Percentiles rank a stretch among this genome's conserved stretches.
phyloP scores from a whole-genome alignment of 306 rosid species.

The Calophaca sinica region DNA sequence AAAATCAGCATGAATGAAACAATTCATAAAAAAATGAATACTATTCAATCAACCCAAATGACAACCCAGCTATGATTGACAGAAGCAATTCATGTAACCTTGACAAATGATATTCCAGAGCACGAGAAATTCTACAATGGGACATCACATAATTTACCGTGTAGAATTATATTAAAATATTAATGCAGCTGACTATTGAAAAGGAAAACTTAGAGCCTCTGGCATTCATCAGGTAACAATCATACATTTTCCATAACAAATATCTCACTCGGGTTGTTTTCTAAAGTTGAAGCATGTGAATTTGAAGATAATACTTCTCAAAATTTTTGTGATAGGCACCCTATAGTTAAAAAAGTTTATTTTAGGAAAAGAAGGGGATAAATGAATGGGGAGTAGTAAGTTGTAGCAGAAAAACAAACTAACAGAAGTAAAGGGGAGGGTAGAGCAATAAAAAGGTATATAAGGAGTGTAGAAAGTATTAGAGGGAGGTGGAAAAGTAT shows the following conservation, averaged over 20 bases:
- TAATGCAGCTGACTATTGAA: slow-evolving; percentile 9
- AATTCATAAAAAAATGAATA: slow-evolving; percentile 34
- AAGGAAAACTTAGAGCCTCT: neutral
- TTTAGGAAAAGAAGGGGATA: neutral
- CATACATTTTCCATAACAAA: slow-evolving; percentile 31
- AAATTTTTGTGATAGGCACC: slow-evolving; percentile 16
- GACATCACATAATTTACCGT: slow-evolving; percentile 7
- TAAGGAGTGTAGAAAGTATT: neutral
- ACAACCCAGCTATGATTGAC: slow-evolving; percentile 27
- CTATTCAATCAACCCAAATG: slow-evolving; percentile 3
- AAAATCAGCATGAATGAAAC: slow-evolving; percentile 43
- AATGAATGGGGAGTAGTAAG: neutral
- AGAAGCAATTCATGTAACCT: slow-evolving; percentile 29
- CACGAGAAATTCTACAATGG: slow-evolving; percentile 25
- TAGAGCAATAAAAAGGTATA: neutral
- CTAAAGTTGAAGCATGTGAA: slow-evolving; percentile 17
- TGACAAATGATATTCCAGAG: slow-evolving; percentile 30
- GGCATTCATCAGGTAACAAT: slow-evolving; percentile 22
- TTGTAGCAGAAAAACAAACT: neutral
- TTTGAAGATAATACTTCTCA: slow-evolving; percentile 2
- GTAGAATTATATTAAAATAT: slow-evolving; percentile 7
- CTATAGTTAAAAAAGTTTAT: neutral
- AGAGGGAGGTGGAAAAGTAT: neutral
- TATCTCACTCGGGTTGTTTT: slow-evolving; percentile 16
- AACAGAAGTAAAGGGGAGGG: neutral